These are phyloP conservation scores for Exophiala phaeomuriformis DNA, from an alignment of 2,329 filamentous ascomycete species.

Conservation along the genomic window DNA sequence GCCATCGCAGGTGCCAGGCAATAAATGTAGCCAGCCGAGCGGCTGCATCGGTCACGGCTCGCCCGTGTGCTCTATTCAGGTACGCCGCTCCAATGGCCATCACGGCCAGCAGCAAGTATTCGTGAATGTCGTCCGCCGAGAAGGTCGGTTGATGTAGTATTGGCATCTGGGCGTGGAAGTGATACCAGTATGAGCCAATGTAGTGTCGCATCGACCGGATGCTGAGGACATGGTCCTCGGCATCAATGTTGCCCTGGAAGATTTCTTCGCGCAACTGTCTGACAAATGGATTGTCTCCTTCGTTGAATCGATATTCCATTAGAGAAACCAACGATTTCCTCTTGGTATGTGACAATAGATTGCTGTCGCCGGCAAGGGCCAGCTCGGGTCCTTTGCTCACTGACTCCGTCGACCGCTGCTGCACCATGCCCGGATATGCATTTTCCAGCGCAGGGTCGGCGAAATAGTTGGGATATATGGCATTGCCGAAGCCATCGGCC, in stretches of 20 bases:
- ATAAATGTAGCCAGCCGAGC: constrained; percentile 80
- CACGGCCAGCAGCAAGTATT: constrained; percentile 74
- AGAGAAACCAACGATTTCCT: constrained; percentile 73
- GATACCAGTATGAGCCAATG: constrained; percentile 84
- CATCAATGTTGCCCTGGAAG: constrained; percentile 66
- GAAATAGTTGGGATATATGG: constrained; percentile 27
- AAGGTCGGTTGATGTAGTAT: constrained; percentile 94
- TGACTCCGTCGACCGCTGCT: constrained; percentile 72
- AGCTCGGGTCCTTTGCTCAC: constrained; percentile 77
- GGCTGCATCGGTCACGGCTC: constrained; percentile 63
- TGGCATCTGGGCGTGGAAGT: constrained; percentile 89
- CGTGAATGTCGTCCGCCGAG: constrained; percentile 75
- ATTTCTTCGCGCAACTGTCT: constrained; percentile 68
- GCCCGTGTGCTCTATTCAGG: constrained; percentile 71
- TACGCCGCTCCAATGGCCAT: constrained; percentile 89
- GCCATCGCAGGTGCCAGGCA: constrained; percentile 85
- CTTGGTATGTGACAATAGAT: constrained; percentile 76
- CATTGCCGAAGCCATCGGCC: constrained; percentile 38
- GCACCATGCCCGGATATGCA: constrained; percentile 40
- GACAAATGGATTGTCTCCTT: constrained; percentile 65
- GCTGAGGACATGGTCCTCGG: constrained; percentile 60
- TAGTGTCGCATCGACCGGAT: constrained; percentile 93
- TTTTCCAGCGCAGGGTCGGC: constrained; percentile 58
- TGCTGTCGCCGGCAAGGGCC: constrained; percentile 67
- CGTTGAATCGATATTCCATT: constrained; percentile 75